Evolutionary conservation across 1,284 basidiomycete genomes (phyloP), one percentile per base, ranked within the genome.

Genomic region (Cutaneotrichosporon mucoides): DNA sequence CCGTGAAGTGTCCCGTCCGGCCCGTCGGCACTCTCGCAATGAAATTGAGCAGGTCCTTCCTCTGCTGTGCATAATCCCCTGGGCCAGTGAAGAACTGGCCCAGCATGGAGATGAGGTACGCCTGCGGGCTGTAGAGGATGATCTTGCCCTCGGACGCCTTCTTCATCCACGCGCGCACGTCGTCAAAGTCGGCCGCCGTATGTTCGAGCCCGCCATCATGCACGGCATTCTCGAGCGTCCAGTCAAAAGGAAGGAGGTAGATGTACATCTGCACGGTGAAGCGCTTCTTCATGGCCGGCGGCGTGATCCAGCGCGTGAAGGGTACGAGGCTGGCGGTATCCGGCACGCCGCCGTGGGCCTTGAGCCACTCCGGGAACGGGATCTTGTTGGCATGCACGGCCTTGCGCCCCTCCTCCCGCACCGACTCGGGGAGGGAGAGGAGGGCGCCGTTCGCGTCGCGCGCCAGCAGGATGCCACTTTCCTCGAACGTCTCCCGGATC

Each of bases 271-370:
- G 62, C 3, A 54, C 56, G n/a, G 58, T 53, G 53, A 63, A 63
- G 45, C 62, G 62, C 33, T 57, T 60, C 7, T 41, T 35, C 16
- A 43, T 24, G 6, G 42, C 43, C 3, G 53, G 48, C 8, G 62
- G 62, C 13, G 62, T 63, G 53, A 63, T 60, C 62, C 62, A 63
- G 24, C 62, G 62, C 46, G 62, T 63, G 43, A 63, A 63, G 1
- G 62, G 58, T 5, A 63, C 46, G 33, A 63, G 56, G 13, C 47
- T 38, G 11, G 40, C 56, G 56, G 55, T 38, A 2, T 63, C 62
- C 0, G 62, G 53, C n/a, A 45, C 45, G n/a, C 59, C 62, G 41
- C 62, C 62, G 9, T 60, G 49, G 11, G 40, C 13, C 24, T 15
- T 12, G 2, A 63, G 41, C 56, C 59, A 63, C 11, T 60, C 62